Percentiles rank a stretch among this genome's conserved stretches.
These are phyloP conservation scores for Saccharomyces hybrid DNA, from an alignment of 1,139 yeast genomes.

Conservation along the genomic window DNA sequence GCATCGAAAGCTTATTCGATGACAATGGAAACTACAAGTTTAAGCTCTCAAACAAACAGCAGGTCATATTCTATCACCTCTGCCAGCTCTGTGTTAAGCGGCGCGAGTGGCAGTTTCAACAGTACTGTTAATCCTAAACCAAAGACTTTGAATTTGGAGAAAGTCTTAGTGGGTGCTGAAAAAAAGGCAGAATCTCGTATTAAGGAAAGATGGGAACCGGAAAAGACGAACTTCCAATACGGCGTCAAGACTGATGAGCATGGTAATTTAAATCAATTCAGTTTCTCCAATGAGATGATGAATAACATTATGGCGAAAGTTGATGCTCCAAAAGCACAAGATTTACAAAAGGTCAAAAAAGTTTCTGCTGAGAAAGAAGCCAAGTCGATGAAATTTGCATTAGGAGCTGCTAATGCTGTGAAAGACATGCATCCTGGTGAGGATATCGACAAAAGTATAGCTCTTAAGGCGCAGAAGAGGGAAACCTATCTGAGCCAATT, in stretches of 20 bases:
- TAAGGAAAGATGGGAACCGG: conserved; percentile 23
- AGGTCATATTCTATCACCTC: conserved; percentile 23
- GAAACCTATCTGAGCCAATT: conserved; percentile 22
- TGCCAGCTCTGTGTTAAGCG: conserved; percentile 5
- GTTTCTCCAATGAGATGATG: conserved; percentile 7
- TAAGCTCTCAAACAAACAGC: conserved; percentile 5
- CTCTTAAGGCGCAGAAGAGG: conserved; percentile 15
- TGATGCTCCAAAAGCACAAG: conserved; percentile 6
- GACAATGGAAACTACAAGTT: conserved; percentile 11
- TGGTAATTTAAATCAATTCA: conserved; percentile 7
- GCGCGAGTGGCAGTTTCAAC: conserved; percentile 1
- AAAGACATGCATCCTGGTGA: conserved; percentile 27
- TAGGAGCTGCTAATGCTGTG: conserved; percentile 46
- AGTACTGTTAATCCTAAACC: conserved; percentile 10
- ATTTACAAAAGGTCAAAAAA: conserved; percentile 7
- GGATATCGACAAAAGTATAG: conserved; percentile 10
- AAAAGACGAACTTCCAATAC: conserved; percentile 16
- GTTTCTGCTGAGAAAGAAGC: background rate
- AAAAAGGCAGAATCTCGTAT: conserved; percentile 25
- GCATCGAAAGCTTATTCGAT: conserved; percentile 29
- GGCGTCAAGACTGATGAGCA: conserved; percentile 14
- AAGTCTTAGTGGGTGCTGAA: conserved; percentile 28
- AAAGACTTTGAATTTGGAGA: conserved; percentile 24
- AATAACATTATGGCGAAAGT: conserved; percentile 15
- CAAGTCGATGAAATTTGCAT: conserved; percentile 29